These are phyloP conservation scores for Pterula multifida DNA, from an alignment of 1,284 basidiomycete species.

Conservation along the genomic window DNA sequence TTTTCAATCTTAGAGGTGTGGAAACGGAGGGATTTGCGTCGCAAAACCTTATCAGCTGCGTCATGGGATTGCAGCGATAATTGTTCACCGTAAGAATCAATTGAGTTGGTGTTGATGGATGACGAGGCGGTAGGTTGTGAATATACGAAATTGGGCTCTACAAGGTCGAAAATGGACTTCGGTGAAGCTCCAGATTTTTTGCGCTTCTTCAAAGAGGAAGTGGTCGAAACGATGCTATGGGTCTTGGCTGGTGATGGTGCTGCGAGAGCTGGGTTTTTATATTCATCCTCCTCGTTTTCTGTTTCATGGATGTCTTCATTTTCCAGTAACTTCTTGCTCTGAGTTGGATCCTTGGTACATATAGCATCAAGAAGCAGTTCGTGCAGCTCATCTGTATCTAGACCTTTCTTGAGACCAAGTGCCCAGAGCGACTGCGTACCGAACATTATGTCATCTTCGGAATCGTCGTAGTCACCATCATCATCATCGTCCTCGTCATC, in stretches of 20 bases:
- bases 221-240: no score
- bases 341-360: slow-evolving; percentile 16
- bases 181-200: slow-evolving; percentile 12
- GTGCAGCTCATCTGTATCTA: slow-evolving; percentile 43
- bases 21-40: slow-evolving; percentile 76
- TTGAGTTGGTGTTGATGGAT: slow-evolving; percentile 16
- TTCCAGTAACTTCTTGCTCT: slow-evolving; percentile 15
- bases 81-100: slow-evolving; percentile 68
- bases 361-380: slow-evolving; percentile 42
- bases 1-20: slow-evolving; percentile 77
- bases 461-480: slow-evolving; percentile 6
- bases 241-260: slow-evolving; percentile 25
- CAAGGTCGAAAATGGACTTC: slow-evolving; percentile 51
- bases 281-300: slow-evolving; percentile 1
- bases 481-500: slow-evolving; percentile 21
- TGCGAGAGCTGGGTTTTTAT: slow-evolving; percentile 1
- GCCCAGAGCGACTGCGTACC: slow-evolving; percentile 16
- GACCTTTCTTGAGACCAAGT: slow-evolving; percentile 16
- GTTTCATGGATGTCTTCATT: slow-evolving; percentile 10
- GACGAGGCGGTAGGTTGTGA: slow-evolving; percentile 22
- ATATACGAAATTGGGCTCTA: slow-evolving; percentile 54
- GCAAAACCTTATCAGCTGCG: slow-evolving; percentile 68
- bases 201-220: slow-evolving; percentile 1
- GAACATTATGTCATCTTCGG: slow-evolving; percentile 12
- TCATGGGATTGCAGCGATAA: slow-evolving; percentile 60